phyloP scores from a whole-genome alignment of 1,139 yeast species.

The Nakaseomyces nivariensis region DNA sequence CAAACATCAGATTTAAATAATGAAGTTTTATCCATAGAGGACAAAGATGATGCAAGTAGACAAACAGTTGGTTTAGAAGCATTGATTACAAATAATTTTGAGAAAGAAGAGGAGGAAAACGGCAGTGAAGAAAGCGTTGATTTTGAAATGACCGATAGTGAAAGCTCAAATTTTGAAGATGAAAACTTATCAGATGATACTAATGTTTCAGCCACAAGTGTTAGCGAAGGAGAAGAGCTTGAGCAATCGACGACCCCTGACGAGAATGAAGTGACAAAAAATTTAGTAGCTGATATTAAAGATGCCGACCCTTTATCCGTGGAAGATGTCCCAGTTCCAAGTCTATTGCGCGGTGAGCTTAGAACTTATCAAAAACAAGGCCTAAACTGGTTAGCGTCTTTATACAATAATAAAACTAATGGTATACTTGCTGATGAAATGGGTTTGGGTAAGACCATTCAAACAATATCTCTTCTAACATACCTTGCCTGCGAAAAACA shows the following conservation, averaged over 20 bases:
- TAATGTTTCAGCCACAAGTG: constrained; percentile 4
- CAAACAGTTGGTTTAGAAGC: constrained; percentile 9
- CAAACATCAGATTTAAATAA: background rate
- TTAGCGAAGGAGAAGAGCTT: background rate
- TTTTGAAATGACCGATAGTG: constrained; percentile 18
- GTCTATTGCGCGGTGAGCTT: constrained; percentile 66
- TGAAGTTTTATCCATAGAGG: too few species aligned
- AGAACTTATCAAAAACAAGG: constrained; percentile 96
- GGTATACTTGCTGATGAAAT: constrained; percentile 98
- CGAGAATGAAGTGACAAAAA: background rate
- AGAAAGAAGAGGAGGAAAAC: constrained; percentile 1
- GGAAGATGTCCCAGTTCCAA: constrained; percentile 64
- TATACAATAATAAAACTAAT: constrained; percentile 85
- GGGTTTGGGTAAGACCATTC: constrained; percentile 98
- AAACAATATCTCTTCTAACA: constrained; percentile 78
- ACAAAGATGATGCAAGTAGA: background rate
- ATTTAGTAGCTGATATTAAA: constrained; percentile 19
- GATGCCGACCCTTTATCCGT: constrained; percentile 39
- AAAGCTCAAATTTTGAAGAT: constrained; percentile 6
- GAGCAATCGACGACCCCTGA: background rate
- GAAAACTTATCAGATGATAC: constrained; percentile 13
- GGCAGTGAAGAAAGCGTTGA: constrained; percentile 13
- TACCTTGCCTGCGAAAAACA: constrained; percentile 90
- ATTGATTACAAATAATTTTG: constrained; percentile 9
- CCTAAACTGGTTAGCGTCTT: constrained; percentile 90